Evolutionary conservation across 2,329 filamentous ascomycete genomes (phyloP), one percentile per base, ranked within the genome.

Genomic region (Calonectria multiphialidica): DNA sequence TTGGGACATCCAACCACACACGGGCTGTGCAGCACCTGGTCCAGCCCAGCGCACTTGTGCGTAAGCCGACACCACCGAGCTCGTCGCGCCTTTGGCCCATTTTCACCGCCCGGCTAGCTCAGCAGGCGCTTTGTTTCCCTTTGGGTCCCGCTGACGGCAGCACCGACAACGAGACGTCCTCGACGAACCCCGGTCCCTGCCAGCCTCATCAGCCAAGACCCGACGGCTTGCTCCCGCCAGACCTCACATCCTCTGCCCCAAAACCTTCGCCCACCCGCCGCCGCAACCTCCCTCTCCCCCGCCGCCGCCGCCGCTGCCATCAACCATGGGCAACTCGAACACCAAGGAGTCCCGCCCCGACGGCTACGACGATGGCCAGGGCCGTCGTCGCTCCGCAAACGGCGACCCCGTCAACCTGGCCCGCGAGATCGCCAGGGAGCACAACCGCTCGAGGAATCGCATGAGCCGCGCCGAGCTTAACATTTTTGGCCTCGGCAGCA

Each of bases 391-490:
- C 44, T 70, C 74, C 23, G 68, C 72, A 3, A 73, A 75, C n/a
- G 75, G 74, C 28, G 77, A 81, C 44, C 70, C 76, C 10, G 42
- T 62, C 15, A 28, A 55, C 44, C 75, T 78, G 21, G 74, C 76
- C 23, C 75, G 77, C 59, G 79, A 79, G 35, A 69, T 76, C 57
- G 47, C 73, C 35, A 72, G 72, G 69, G 74, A 78, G 16, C 75
- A 72, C 37, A 37, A 72, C 35, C 77, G 80, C 66, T 74, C 77
- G 37, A 75, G 77, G 40, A 76, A 76, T 28, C 81, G 81, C 61
- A 72, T 80, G 59, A 86, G 84, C 74, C 83, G 89, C 23, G 82
- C 83, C 10, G 88, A 90, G 45, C 78, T 90, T 18, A 82, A 83
- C 30, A 80, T 89, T 13, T 82, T 90, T 33, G 86, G 86, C 23